Conservation (phyloP, 2,329 filamentous ascomycete genomes). For the Fusarium sp. region DNA sequence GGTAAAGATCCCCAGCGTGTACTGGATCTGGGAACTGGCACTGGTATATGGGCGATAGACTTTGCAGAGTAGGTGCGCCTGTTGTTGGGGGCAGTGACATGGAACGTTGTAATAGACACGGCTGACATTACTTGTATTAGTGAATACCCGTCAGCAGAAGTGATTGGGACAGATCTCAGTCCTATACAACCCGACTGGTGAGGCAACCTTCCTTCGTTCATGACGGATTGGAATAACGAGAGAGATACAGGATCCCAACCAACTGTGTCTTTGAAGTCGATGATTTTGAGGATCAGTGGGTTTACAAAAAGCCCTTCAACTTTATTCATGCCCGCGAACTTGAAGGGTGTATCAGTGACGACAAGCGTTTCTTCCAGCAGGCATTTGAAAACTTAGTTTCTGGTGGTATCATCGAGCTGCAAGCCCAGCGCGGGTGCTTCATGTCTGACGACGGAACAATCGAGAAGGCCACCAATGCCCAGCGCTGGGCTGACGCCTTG, state of each 20-base stretch:
- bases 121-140: not conserved
- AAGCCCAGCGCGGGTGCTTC: conserved; percentile 15
- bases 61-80: conserved; percentile 19
- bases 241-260: conserved; percentile 12
- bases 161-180: not conserved
- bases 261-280: conserved; percentile 36
- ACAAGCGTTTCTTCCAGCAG: not conserved
- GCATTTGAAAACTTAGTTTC: not conserved
- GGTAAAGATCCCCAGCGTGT: not conserved
- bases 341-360: conserved; percentile 19
- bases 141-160: not conserved
- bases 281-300: conserved; percentile 31
- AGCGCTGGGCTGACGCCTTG: conserved; percentile 13
- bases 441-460: conserved; percentile 21
- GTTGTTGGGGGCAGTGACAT: not conserved
- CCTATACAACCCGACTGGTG: conserved; percentile 3
- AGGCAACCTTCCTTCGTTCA: fast-evolving
- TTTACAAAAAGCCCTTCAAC: conserved; percentile 19
- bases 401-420: conserved; percentile 23
- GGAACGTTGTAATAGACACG: too few relatives aligned
- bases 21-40: conserved; percentile 11
- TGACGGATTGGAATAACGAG: fast-evolving
- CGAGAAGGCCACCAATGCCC: conserved; percentile 11
- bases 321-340: conserved; percentile 32
- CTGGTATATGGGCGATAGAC: too few relatives aligned